Evolutionary conservation across 352 stramenopile genomes (phyloP), one percentile per base, ranked within the genome.

Genomic region (Globisporangium paroecandrum): DNA sequence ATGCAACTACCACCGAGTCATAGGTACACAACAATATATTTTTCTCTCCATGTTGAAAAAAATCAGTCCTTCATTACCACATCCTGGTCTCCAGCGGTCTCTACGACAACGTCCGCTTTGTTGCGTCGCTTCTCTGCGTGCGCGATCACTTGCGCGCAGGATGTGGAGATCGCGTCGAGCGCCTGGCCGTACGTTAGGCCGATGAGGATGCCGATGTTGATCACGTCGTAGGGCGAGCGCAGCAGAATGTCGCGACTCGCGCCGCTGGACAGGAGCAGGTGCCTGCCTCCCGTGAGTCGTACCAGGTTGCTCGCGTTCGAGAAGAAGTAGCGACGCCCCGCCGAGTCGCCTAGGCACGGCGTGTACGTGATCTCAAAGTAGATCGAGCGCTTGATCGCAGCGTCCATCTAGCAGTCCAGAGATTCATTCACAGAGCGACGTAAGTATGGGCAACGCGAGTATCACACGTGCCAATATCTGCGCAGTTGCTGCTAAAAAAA

Each of bases 341-440:
- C 82, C 22, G 85, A 91, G 69, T 95, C 88, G 0, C 81, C 81
- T 4, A 95, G 77, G 59, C 84, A 89, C 58, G 85, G 80, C 32
- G 82, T 81, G 69, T 95, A 95, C 34, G 76, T 91, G 70, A 95
- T 79, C 61, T 95, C 88, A 67, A 95, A 93, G 71, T 80, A 85
- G 64, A 95, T 77, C 25, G 54, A 73, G 57, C 86, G 86, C 64
- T 89, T 87, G 51, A 92, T 86, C 57, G 86, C 88, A 6, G 81
- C 76, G 58, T 86, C 74, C 69, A 95, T 69, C 83, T 91, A 49
- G 38, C 55, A 47, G n/a, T 67, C 36, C 43, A 69, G 8, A 12
- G 62, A 61, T 1, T 32, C 25, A 38, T 36, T 22, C 53, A 38
- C 24, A 58, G 6, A 36, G 51, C 15, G 4, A 32, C 29, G 24